Percentiles rank a stretch among this genome's conserved stretches.
Evolutionary conservation across 352 stramenopile species (phyloP).

Genomic region (Phytophthora quininea): DNA sequence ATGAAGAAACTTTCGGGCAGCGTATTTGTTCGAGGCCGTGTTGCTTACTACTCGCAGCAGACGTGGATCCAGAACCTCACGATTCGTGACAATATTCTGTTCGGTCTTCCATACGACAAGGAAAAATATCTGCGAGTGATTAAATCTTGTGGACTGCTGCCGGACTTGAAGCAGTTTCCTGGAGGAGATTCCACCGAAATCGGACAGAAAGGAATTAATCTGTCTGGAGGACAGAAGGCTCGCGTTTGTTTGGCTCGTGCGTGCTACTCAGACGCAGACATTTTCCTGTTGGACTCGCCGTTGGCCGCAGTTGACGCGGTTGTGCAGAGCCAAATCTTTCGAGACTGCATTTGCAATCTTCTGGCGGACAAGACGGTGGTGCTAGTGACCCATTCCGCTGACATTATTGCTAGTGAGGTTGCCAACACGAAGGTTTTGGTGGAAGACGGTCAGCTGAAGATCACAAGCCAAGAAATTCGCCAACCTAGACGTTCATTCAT

Average conservation of each 20-base stretch:
- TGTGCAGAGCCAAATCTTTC: slow-evolving; percentile 93
- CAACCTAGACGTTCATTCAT: slow-evolving; percentile 13
- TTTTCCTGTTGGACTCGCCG: slow-evolving; percentile 92
- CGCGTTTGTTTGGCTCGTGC: slow-evolving; percentile 67
- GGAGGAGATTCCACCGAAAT: slow-evolving; percentile 93
- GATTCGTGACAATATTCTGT: slow-evolving; percentile 94
- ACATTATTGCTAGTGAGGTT: slow-evolving; percentile 50
- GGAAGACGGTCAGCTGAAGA: slow-evolving; percentile 26
- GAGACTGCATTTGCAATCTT: slow-evolving; percentile 39
- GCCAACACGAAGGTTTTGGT: slow-evolving; percentile 37
- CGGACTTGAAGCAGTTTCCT: slow-evolving; percentile 88
- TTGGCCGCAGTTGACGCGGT: slow-evolving; percentile 93
- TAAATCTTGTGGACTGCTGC: slow-evolving; percentile 72
- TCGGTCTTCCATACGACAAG: slow-evolving; percentile 68
- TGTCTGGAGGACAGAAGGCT: slow-evolving; percentile 93
- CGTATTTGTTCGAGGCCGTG: slow-evolving; percentile 46
- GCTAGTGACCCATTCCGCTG: slow-evolving; percentile 91
- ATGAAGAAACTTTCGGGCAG: slow-evolving; percentile 71
- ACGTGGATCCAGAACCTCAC: slow-evolving; percentile 96
- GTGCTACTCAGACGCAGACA: slow-evolving; percentile 62
- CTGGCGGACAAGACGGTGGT: slow-evolving; percentile 75
- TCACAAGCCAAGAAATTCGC: slow-evolving; percentile 13
- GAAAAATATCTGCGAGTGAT: slow-evolving; percentile 62
- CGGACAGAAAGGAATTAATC: slow-evolving; percentile 94
- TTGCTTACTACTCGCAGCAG: slow-evolving; percentile 84